These are phyloP conservation scores for Davidsoniella eucalypti DNA, from an alignment of 2,329 filamentous ascomycete genomes.

Conservation along the genomic window DNA sequence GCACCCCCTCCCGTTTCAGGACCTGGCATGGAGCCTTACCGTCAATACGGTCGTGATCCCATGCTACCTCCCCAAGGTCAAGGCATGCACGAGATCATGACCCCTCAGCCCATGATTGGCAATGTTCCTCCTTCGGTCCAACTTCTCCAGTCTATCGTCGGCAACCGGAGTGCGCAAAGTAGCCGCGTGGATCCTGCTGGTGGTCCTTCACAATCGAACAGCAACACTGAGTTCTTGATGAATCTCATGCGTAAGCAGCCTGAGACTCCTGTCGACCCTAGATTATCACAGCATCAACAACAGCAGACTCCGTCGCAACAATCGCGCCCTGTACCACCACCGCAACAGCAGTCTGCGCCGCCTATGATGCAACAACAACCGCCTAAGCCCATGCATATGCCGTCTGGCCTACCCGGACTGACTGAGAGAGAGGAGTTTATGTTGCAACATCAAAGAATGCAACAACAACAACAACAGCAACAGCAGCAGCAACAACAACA, in stretches of 20 bases:
- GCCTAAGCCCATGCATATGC: constrained; percentile 8
- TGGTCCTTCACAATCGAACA: constrained; percentile 28
- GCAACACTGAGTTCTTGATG: constrained; percentile 71
- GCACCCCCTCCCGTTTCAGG: background rate
- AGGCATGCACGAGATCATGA: constrained; percentile 34
- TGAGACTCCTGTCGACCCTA: constrained; percentile 33
- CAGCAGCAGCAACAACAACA: constrained; percentile 19
- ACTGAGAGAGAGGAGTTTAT: constrained; percentile 6
- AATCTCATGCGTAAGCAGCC: constrained; percentile 52
- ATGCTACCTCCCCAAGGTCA: constrained; percentile 17
- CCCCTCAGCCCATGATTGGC: constrained; percentile 30
- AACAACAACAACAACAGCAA: constrained; percentile 15
- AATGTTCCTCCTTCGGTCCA: constrained; percentile 36
- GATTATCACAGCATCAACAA: constrained; percentile 32
- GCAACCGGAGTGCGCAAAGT: constrained; percentile 21
- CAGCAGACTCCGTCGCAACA: constrained; percentile 30
- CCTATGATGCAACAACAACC: constrained; percentile 13
- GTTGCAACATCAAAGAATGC: constrained; percentile 22
- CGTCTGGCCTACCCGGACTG: background rate
- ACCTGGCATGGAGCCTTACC: constrained; percentile 5
- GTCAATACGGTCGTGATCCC: constrained; percentile 19
- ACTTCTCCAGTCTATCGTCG: constrained; percentile 43
- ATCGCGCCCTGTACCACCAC: constrained; percentile 17
- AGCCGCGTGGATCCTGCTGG: constrained; percentile 7
- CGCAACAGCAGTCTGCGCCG: constrained; percentile 12